Conservation (phyloP, 108 stramenopile genomes). For the Discostella stelligeroides region DNA sequence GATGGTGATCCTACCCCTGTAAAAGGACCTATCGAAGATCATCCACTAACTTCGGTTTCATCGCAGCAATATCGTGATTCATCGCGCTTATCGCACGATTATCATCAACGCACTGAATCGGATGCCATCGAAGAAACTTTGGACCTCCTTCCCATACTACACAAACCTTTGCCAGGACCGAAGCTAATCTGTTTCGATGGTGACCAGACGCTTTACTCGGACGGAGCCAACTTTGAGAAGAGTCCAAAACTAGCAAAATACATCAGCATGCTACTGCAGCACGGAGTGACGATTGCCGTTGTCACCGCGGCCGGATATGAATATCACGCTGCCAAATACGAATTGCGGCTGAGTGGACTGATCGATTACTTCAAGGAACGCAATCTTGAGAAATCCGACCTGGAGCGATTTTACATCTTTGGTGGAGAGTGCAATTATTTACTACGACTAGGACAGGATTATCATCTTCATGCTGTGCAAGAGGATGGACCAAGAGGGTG, state of each 20-base stretch:
- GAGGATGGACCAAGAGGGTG: constrained; percentile 88
- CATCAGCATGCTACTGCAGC: constrained; percentile 68
- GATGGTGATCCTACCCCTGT: neutral
- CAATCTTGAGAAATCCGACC: constrained; percentile 60
- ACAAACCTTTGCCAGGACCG: constrained; percentile 61
- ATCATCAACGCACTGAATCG: constrained; percentile 31
- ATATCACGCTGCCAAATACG: constrained; percentile 86
- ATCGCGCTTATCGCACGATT: neutral
- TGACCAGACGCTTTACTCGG: constrained; percentile 90
- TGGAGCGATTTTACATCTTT: constrained; percentile 90
- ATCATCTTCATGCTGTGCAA: constrained; percentile 71
- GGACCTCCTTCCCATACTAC: constrained; percentile 18
- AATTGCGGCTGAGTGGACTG: constrained; percentile 81
- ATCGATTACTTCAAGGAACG: constrained; percentile 75
- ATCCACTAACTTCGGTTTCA: neutral
- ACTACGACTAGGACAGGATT: constrained; percentile 68
- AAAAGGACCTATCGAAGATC: neutral
- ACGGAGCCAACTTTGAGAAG: constrained; percentile 90
- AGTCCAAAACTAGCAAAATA: constrained; percentile 84
- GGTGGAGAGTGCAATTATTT: constrained; percentile 96
- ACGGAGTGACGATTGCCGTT: constrained; percentile 86
- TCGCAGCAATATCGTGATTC: neutral
- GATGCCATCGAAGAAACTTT: constrained; percentile 37
- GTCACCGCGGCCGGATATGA: constrained; percentile 96
- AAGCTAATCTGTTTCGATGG: constrained; percentile 92